These are phyloP conservation scores for Russula compacta DNA, from an alignment of 768 basidiomycete species.

Conservation along the genomic window DNA sequence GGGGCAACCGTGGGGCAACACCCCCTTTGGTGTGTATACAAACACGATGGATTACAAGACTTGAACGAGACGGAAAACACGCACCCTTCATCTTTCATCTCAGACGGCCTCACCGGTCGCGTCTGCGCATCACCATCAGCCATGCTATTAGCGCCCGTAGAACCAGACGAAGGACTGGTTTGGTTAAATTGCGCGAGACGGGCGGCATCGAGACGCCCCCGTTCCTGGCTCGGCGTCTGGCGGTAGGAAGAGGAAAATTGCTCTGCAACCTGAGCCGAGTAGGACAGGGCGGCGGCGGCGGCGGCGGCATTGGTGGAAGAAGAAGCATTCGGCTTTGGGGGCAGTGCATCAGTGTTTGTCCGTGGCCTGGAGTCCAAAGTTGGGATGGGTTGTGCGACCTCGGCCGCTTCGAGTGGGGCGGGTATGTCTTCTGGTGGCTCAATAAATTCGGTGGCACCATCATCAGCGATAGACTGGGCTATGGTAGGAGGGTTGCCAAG, in stretches of 20 bases:
- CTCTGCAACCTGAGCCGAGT: constrained; percentile 56
- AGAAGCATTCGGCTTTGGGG: constrained; percentile 9
- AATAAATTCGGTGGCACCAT: not conserved
- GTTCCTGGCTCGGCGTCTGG: constrained; percentile 57
- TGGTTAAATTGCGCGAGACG: constrained; percentile 12
- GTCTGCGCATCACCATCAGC: not conserved
- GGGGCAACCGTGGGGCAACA: not conserved
- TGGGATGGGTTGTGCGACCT: not conserved
- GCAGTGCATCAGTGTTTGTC: not conserved
- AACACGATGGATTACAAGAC: not conserved
- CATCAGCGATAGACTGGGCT: not conserved
- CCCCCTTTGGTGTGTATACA: not conserved
- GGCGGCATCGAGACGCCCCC: constrained; percentile 31
- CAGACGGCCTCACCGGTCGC: constrained; percentile 69
- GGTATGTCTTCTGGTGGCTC: constrained; percentile 11
- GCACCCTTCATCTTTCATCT: constrained; percentile 99
- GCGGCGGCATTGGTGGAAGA: constrained; percentile 7
- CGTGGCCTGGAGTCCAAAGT: constrained; percentile 6
- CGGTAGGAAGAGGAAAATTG: constrained; percentile 56
- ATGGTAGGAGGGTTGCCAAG: constrained; percentile 2
- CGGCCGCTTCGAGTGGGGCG: not conserved
- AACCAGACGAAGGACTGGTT: not conserved
- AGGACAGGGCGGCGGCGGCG: constrained; percentile 34
- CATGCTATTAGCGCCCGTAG: not conserved
- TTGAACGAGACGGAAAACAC: constrained; percentile 27